Evolutionary conservation across 257 asterid species (phyloP).

Genomic region (Vinca minor): DNA sequence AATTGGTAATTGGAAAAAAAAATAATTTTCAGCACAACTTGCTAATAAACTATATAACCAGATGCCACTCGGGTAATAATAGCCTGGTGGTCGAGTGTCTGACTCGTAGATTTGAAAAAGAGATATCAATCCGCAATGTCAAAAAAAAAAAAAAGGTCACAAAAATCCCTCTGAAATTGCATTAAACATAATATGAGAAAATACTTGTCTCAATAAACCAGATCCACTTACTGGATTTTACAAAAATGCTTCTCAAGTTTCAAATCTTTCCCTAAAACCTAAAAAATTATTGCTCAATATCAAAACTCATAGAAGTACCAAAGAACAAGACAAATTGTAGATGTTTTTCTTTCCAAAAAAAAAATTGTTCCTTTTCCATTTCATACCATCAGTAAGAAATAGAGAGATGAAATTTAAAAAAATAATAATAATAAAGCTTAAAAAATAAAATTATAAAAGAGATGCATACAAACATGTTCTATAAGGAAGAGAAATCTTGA

Average conservation of each 20-base stretch:
- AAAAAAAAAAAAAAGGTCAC: background rate
- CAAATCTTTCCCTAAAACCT: background rate
- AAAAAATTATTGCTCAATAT: background rate
- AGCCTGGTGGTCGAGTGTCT: too few species aligned
- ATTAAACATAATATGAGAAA: background rate
- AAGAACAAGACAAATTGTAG: background rate
- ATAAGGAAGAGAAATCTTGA: constrained; percentile 4
- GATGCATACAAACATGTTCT: background rate
- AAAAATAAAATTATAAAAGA: background rate
- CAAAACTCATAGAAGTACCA: too few species aligned
- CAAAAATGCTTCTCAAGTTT: background rate
- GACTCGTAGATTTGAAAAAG: too few species aligned
- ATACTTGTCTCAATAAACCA: background rate
- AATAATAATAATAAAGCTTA: too few species aligned
- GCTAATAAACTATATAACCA: background rate
- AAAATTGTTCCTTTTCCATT: background rate
- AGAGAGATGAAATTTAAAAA: background rate
- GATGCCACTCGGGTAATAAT: too few species aligned
- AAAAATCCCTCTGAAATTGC: background rate
- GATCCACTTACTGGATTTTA: background rate
- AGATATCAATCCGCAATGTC: too few species aligned
- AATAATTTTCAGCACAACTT: background rate
- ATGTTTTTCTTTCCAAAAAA: background rate
- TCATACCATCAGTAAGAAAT: background rate
- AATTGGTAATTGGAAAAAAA: background rate